These are phyloP conservation scores for Huntiella moniliformis DNA, from an alignment of 2,329 filamentous ascomycete species.

Conservation along the genomic window DNA sequence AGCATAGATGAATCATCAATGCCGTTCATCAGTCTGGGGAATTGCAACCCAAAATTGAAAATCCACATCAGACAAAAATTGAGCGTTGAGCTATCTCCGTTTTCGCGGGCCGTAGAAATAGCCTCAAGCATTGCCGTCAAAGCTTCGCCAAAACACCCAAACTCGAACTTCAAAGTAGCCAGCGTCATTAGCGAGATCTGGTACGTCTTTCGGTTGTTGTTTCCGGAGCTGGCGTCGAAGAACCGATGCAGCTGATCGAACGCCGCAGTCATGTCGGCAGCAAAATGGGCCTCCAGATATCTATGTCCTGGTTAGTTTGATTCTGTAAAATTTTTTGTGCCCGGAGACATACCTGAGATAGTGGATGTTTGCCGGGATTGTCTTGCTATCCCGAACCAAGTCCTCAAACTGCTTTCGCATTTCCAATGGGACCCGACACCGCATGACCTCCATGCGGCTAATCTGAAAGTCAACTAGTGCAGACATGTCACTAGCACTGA, in stretches of 20 bases:
- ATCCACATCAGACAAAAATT: slow-evolving; percentile 95
- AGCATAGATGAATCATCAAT: slow-evolving; percentile 55
- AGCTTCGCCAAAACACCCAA: slow-evolving; percentile 77
- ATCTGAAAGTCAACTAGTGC: slow-evolving; percentile 74
- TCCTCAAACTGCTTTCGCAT: slow-evolving; percentile 53
- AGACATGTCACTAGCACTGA: slow-evolving; percentile 67
- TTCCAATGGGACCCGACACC: slow-evolving; percentile 56
- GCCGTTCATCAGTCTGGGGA: slow-evolving; percentile 53
- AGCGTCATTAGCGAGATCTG: slow-evolving; percentile 90
- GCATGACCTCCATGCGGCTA: slow-evolving; percentile 71
- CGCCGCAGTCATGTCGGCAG: slow-evolving; percentile 74
- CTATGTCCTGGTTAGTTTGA: slow-evolving; percentile 20
- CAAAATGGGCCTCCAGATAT: slow-evolving; percentile 82
- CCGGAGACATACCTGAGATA: slow-evolving; percentile 42
- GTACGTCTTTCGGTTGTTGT: slow-evolving; percentile 65
- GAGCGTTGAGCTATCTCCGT: slow-evolving; percentile 76
- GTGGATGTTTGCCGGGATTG: slow-evolving; percentile 55
- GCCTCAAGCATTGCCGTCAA: slow-evolving; percentile 90
- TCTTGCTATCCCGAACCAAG: slow-evolving; percentile 46
- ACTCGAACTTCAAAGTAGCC: slow-evolving; percentile 84
- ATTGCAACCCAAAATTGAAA: slow-evolving; percentile 79
- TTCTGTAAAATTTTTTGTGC: neutral
- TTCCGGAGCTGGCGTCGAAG: slow-evolving; percentile 77
- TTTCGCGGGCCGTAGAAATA: slow-evolving; percentile 84
- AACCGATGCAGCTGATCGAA: slow-evolving; percentile 87